Evolutionary conservation across 148 eudicot species (phyloP), one percentile per base, ranked within the genome.

Genomic region (Nepenthes mirabilis): DNA sequence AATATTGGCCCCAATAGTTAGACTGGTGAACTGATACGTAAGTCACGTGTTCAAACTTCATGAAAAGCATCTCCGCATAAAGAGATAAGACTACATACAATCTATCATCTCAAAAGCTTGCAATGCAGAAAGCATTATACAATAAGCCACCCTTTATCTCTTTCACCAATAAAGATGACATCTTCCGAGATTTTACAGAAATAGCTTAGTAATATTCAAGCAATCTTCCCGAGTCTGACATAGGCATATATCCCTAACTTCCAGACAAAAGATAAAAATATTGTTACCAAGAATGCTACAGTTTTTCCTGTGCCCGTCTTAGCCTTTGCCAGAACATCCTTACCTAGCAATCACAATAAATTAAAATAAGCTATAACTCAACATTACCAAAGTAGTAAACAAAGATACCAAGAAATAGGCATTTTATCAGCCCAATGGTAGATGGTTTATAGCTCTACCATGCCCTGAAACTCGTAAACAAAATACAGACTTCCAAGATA

Each of bases 231-330:
- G 23, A 23, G 23, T 23, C 36, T 36, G 45, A 58, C 47, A 36
- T 55, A 55, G 9, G n/a, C 36, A 14, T 23, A 5, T 2, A 36
- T 23, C 11, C 34, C 10, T 40, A 57, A n/a, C 58, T 8, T 33
- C 8, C 9, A n/a, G 43, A 55, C 14, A 5, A 50, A 50, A 37
- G 55, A 52, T 34, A 56, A 32, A 52, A 64, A 58, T 35, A 50
- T 56, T 53, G 23, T 79, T 78, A 94, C 99, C 97, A 94, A 57
- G 84, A 94, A 94, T 43, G 99, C 99, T n/a, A 94, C 95, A 34
- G 99, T 94, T 81, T 94, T 94, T 58, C 99, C 99, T 34, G 99
- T 94, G 76, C 99, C 99, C 50, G 99, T 94, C 70, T 64, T 89
- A 69, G 99, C 99, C 74, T 94, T 94, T 23, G 99, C 99, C 70